These are phyloP conservation scores for Hypoxylon fragiforme DNA, from an alignment of 495 filamentous ascomycete species.

Conservation along the genomic window DNA sequence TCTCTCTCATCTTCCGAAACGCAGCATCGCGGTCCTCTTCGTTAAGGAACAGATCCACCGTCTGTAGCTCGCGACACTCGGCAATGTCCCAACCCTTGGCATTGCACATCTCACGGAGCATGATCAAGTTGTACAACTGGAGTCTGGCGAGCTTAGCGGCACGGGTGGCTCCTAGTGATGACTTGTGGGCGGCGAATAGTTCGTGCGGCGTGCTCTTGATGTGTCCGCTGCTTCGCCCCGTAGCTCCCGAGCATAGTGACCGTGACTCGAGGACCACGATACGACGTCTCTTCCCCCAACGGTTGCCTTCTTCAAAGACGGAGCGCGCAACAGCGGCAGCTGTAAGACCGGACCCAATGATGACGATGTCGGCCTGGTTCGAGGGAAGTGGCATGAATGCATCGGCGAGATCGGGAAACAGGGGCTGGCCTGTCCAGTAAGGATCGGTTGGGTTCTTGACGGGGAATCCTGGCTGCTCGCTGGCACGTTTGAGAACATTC, in stretches of 20 bases:
- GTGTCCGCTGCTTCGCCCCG: slow-evolving; percentile 46
- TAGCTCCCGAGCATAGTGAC: slow-evolving; percentile 43
- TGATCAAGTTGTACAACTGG: slow-evolving; percentile 36
- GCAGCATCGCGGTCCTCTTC: slow-evolving; percentile 40
- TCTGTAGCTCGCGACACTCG: slow-evolving; percentile 41
- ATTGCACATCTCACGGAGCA: slow-evolving; percentile 34
- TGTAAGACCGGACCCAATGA: slow-evolving; percentile 68
- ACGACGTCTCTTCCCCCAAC: slow-evolving; percentile 1
- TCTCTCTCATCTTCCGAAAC: slow-evolving; percentile 36
- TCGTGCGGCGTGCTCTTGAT: slow-evolving; percentile 45
- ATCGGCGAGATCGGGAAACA: slow-evolving; percentile 53
- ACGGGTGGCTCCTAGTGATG: not conserved
- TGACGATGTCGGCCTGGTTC: slow-evolving; percentile 50
- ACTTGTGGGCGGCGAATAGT: slow-evolving; percentile 26
- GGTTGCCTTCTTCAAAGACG: slow-evolving; percentile 39
- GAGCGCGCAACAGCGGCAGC: slow-evolving; percentile 57
- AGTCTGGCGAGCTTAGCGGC: slow-evolving; percentile 38
- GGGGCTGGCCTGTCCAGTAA: slow-evolving; percentile 62
- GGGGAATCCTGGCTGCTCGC: slow-evolving; percentile 41
- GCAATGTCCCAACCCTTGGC: slow-evolving; percentile 25
- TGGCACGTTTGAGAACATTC: slow-evolving; percentile 25
- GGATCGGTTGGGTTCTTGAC: slow-evolving; percentile 54
- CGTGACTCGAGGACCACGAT: slow-evolving; percentile 47
- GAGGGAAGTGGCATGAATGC: slow-evolving; percentile 50
- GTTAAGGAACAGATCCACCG: slow-evolving; percentile 45